Base-by-base conservation (phyloP, 2,329 filamentous ascomycete genomes). In the Curvularia hawaiiensis region DNA sequence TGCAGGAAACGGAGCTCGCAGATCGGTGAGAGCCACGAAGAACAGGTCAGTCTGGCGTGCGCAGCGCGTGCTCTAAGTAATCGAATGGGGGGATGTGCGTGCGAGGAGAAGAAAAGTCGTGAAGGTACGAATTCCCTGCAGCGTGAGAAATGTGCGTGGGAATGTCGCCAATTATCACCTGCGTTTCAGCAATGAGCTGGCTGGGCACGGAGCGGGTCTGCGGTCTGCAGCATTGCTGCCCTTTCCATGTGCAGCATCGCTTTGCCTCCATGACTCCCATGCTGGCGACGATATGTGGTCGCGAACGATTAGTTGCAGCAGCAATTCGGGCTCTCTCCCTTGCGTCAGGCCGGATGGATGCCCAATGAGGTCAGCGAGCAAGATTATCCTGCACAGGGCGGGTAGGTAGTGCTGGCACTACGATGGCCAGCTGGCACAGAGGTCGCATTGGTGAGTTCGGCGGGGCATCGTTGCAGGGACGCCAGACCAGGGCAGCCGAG, bases 1-100 rank as follows among this genome's bases (percentile, higher is more conserved):
- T 75, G 74, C 74, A 76, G 70, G 65, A 70, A 68, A 66, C 59
- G 65, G 59, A 72, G 71, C 71, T 71, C 64, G 68, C 63, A 68
- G 66, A 58, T 54, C 22, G 65, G 67, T 66, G 62, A 69, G 67
- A 73, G 70, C 73, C 73, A 75, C 72, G 67, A 61, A 64, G 65
- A 60, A 69, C 66, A 70, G 63, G 65, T 65, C 67, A 69, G 63
- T 65, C 16, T 61, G 58, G 66, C 65, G 60, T 65, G 66, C 35
- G 35, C 58, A 62, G 62, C 61, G 67, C 52, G 66, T n/a, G 30
- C 30, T 66, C 63, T 52, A 68, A 58, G 66, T 61, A 63, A 68
- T 65, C 66, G 70, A 73, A 72, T 70, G 35, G 64, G 67, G 60
- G 56, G 14, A 57, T 54, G 65, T 65, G 62, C 58, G 60, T 58